These are phyloP conservation scores for Elsinoe necatrix DNA, from an alignment of 2,329 filamentous ascomycete species.

Conservation along the genomic window DNA sequence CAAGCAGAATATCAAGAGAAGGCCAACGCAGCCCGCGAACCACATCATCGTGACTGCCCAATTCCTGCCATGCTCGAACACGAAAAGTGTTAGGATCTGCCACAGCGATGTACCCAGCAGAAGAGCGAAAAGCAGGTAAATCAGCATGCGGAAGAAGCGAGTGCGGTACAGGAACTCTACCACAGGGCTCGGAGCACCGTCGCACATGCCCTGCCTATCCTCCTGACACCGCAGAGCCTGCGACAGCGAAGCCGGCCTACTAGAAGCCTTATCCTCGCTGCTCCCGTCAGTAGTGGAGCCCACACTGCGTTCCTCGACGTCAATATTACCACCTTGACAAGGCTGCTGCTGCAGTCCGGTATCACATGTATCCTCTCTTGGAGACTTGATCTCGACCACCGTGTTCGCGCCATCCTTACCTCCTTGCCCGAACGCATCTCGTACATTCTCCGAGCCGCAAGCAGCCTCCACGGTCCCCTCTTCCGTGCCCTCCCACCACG, in stretches of 20 bases:
- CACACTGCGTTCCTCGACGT: background rate
- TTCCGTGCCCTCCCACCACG: background rate
- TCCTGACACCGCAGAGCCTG: background rate
- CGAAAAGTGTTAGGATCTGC: background rate
- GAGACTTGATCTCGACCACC: background rate
- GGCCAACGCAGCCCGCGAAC: conserved; percentile 1
- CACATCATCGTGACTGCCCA: background rate
- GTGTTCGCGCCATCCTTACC: background rate
- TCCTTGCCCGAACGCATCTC: background rate
- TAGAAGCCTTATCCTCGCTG: background rate
- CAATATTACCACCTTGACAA: background rate
- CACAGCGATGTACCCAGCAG: background rate
- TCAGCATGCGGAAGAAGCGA: background rate
- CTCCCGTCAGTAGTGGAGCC: background rate
- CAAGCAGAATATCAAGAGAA: background rate
- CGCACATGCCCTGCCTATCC: background rate
- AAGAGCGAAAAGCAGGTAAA: background rate
- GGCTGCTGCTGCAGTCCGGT: background rate
- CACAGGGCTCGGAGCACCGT: background rate
- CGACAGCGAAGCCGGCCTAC: background rate
- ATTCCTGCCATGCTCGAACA: background rate
- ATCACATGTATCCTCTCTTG: background rate
- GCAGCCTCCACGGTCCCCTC: background rate
- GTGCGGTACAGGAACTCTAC: background rate
- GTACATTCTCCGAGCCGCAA: background rate